phyloP scores from a whole-genome alignment of 2,329 filamentous ascomycete species.

The Madurella fahalii region DNA sequence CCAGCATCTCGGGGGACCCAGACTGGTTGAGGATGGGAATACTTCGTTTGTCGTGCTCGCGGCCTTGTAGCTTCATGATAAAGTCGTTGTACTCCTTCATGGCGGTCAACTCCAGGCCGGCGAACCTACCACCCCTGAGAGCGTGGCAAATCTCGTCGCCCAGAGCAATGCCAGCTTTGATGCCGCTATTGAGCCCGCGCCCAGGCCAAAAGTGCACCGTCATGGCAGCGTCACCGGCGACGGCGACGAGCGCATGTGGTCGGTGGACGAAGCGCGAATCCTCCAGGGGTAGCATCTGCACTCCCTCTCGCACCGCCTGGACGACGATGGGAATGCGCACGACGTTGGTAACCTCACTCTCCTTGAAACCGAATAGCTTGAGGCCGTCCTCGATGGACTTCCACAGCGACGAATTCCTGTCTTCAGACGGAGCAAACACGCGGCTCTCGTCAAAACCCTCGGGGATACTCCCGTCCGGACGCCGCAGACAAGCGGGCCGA shows the following conservation, averaged over 20 bases:
- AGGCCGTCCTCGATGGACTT: slow-evolving; percentile 34
- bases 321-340: slow-evolving; percentile 36
- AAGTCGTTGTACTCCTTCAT: slow-evolving; percentile 35
- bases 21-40: slow-evolving; percentile 35
- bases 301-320: slow-evolving; percentile 32
- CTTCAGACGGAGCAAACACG: slow-evolving; percentile 33
- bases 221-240: slow-evolving; percentile 36
- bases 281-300: slow-evolving; percentile 27
- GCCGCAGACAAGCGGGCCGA: slow-evolving; percentile 30
- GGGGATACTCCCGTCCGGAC: slow-evolving; percentile 29
- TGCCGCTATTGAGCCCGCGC: slow-evolving; percentile 35
- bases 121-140: slow-evolving; percentile 29
- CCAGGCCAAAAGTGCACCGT: slow-evolving; percentile 38
- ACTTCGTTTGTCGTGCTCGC: slow-evolving; percentile 36
- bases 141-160: slow-evolving; percentile 36
- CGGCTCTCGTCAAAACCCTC: slow-evolving; percentile 30
- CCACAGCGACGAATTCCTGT: slow-evolving; percentile 31
- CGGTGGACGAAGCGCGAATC: slow-evolving; percentile 28
- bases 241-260: slow-evolving; percentile 32
- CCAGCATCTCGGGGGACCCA: slow-evolving; percentile 33
- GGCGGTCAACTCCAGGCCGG: slow-evolving; percentile 30
- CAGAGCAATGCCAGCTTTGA: slow-evolving; percentile 34
- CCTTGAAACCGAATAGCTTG: slow-evolving; percentile 36
- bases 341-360: slow-evolving; percentile 34
- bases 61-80: slow-evolving; percentile 33